These are phyloP conservation scores for Lachancea lanzarotensis DNA, from an alignment of 805 yeast genomes.

Conservation along the genomic window DNA sequence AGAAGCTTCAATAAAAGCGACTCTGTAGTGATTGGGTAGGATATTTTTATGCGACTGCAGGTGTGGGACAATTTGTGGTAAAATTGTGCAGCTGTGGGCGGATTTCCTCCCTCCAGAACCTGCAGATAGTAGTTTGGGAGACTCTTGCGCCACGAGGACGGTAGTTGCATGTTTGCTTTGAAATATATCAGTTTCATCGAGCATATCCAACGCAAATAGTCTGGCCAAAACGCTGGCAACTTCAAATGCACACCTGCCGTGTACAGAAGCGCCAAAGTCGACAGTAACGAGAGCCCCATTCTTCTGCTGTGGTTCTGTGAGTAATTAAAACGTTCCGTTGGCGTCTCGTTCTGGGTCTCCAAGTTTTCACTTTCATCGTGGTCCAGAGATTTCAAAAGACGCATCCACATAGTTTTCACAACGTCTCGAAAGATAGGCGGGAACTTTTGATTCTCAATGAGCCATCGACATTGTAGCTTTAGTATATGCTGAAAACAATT, in stretches of 20 bases:
- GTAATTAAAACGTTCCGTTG: neutral
- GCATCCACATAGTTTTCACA: conserved; percentile 37
- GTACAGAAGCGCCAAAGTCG: conserved; percentile 40
- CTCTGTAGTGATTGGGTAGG: conserved; percentile 12
- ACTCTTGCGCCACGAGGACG: conserved; percentile 32
- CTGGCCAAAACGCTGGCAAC: conserved; percentile 45
- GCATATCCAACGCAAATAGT: conserved; percentile 39
- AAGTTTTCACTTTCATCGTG: neutral
- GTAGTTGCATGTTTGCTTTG: conserved; percentile 36
- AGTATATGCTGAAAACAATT: conserved; percentile 47
- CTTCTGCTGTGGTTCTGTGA: neutral
- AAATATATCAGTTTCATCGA: conserved; percentile 45
- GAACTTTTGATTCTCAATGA: conserved; percentile 31
- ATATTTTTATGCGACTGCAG: conserved; percentile 10
- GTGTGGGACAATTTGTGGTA: conserved; percentile 26
- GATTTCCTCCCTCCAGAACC: conserved; percentile 35
- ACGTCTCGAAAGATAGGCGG: conserved; percentile 28
- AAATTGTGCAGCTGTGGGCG: conserved; percentile 37
- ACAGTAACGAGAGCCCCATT: conserved; percentile 15
- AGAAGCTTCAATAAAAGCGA: conserved; percentile 21
- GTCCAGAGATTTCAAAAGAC: conserved; percentile 17
- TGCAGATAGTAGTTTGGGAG: conserved; percentile 36
- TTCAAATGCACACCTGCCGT: conserved; percentile 43
- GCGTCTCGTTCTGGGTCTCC: neutral
- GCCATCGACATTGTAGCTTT: conserved; percentile 39